phyloP scores from a whole-genome alignment of 208 protist species.

The Trypanosoma rangeli region DNA sequence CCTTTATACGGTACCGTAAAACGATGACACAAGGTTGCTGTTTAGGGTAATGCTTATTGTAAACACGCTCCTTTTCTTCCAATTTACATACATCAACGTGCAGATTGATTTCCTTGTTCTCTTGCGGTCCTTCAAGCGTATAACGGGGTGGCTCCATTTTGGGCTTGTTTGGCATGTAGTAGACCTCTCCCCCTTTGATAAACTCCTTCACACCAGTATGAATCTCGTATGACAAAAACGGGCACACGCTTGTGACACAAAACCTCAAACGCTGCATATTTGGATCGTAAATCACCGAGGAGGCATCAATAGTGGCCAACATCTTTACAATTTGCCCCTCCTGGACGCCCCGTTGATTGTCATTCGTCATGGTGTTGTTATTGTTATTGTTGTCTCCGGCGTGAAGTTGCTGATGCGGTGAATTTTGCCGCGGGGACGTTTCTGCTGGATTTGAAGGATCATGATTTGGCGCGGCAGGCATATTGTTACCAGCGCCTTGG shows the following conservation, averaged over 20 bases:
- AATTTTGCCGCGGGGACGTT: conserved; percentile 14
- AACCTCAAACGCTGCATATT: conserved; percentile 74
- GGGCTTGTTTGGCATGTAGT: conserved; percentile 88
- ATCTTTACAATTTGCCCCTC: conserved; percentile 93
- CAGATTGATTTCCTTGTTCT: conserved; percentile 73
- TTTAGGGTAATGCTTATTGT: conserved; percentile 89
- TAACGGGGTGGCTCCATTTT: conserved; percentile 86
- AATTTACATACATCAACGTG: conserved; percentile 74
- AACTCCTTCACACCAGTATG: conserved; percentile 90
- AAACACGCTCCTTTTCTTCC: conserved; percentile 83
- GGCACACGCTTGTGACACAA: conserved; percentile 68
- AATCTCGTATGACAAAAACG: conserved; percentile 84
- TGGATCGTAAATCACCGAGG: conserved; percentile 73
- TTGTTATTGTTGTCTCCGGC: conserved; percentile 18
- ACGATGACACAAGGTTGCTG: conserved; percentile 91
- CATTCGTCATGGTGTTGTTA: neutral
- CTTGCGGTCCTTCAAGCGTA: conserved; percentile 62
- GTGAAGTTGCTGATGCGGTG: conserved; percentile 9
- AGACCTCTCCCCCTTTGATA: conserved; percentile 65
- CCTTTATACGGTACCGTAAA: conserved; percentile 78
- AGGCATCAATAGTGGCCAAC: conserved; percentile 85
- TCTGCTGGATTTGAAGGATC: conserved; percentile 1
- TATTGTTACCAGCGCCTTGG: conserved; percentile 8
- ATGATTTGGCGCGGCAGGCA: conserved; percentile 5
- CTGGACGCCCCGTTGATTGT: conserved; percentile 61